Conservation (phyloP, 306 rosid genomes). For the Fragaria nilgerrensis region DNA sequence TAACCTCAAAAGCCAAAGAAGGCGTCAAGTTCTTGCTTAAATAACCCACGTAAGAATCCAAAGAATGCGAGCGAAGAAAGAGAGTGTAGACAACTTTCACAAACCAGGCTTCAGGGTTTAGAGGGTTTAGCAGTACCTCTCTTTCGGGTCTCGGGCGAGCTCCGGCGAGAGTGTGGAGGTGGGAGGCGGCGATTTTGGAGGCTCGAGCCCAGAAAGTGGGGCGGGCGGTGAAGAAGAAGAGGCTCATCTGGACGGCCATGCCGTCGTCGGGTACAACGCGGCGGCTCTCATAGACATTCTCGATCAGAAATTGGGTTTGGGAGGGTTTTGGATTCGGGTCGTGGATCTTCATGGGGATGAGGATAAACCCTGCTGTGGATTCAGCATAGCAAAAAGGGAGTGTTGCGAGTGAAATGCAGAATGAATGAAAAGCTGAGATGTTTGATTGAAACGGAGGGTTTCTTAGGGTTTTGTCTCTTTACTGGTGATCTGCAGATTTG, state of each 20-base stretch:
- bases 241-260: constrained; percentile 4
- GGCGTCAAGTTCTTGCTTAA: constrained; percentile 53
- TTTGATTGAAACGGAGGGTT: too few species aligned
- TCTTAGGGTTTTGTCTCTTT: too few species aligned
- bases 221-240: not conserved
- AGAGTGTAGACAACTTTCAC: constrained; percentile 70
- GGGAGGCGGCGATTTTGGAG: constrained; percentile 52
- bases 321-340: not conserved
- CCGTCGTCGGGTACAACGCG: not conserved
- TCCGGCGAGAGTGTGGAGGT: constrained; percentile 38
- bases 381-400: not conserved
- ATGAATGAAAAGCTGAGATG: too few species aligned
- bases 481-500: too few species aligned
- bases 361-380: not conserved
- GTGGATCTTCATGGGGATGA: not conserved
- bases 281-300: not conserved
- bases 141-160: constrained; percentile 35
- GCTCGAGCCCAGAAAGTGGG: constrained; percentile 23
- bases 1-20: constrained; percentile 59
- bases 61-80: constrained; percentile 47
- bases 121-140: constrained; percentile 42
- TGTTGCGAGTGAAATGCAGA: not conserved
- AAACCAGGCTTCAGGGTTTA: constrained; percentile 66
- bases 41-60: constrained; percentile 50
- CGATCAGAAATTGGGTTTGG: not conserved